Base-by-base conservation (phyloP, 805 yeast species). In the Dipodascus albidus region DNA sequence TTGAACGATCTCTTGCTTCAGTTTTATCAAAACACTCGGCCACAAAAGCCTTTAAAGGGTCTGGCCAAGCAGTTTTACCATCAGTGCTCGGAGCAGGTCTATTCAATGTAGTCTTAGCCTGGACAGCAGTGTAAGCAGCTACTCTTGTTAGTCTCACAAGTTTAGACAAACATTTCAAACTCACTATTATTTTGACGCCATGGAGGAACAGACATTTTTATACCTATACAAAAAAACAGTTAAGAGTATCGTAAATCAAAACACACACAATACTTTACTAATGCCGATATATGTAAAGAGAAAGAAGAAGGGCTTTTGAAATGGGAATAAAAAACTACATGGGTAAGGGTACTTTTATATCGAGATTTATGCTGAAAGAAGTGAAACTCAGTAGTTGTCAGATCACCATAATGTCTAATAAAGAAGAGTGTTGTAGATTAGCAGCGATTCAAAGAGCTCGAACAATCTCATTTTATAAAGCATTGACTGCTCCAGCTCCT, bases 21-120 rank as follows among this genome's bases (percentile, higher is more conserved):
- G 78, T 71, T 52, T 66, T 64, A 14, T 62, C 60, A 60, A 82
- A 81, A 47, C 80, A 70, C 9, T 67, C 57, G 2, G 70, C 69
- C 3, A 82, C 79, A 62, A 80, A 83, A 14, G 65, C 62, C 61
- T 74, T 79, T 44, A 82, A 65, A 2, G 75, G 62, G n/a, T 64
- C 70, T 1, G 87, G 87, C 85, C 85, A 82, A 51, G 58, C 53
- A 4, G 52, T 38, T 38, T 38, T 20, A 22, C 49, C 49, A n/a
- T 22, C 31, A 8, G 27, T 14, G 4, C 55, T 35, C 2, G 58
- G 57, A 17, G 51, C 53, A 6, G 54, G 42, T 17, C 52, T 51
- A 17, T 24, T 23, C 11, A 51, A 23, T 4, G 41, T 42, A 14
- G 47, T 22, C n/a, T 20, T 51, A 9, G 53, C 23, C 27, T 21